Conservation (phyloP, 352 stramenopile genomes). For the Globisporangium camurandrum region DNA sequence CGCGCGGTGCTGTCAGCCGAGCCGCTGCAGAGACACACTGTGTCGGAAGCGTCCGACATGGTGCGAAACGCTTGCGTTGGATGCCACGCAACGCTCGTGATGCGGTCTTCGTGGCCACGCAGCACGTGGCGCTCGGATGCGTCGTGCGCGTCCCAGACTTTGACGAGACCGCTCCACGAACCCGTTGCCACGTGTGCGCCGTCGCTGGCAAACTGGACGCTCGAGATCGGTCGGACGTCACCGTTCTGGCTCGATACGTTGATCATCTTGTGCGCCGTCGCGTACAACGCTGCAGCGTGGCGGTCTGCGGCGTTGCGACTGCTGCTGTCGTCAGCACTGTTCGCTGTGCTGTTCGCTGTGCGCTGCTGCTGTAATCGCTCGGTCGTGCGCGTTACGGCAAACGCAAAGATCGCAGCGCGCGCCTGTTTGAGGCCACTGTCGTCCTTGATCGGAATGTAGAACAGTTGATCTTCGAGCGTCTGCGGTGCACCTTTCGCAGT, state of each 20-base stretch:
- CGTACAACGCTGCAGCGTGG: constrained; percentile 77
- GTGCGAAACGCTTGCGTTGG: constrained; percentile 40
- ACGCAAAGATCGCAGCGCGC: constrained; percentile 71
- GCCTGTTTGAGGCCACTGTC: constrained; percentile 81
- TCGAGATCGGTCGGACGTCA: constrained; percentile 87
- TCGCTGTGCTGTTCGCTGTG: constrained; percentile 23
- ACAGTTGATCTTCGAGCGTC: constrained; percentile 59
- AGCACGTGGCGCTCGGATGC: constrained; percentile 69
- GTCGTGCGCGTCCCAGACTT: constrained; percentile 88
- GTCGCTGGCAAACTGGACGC: constrained; percentile 56
- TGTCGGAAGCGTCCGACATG: constrained; percentile 49
- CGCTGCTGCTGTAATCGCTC: constrained; percentile 54
- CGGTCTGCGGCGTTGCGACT: constrained; percentile 34
- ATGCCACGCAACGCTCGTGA: constrained; percentile 85
- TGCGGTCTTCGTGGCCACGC: constrained; percentile 79
- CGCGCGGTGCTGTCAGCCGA: constrained; percentile 72
- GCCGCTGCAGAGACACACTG: constrained; percentile 64
- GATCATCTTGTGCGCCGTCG: constrained; percentile 59
- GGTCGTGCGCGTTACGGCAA: constrained; percentile 56
- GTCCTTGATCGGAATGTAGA: constrained; percentile 77
- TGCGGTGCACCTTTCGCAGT: constrained; percentile 9
- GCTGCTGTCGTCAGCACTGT: constrained; percentile 35
- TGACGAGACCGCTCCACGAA: constrained; percentile 91
- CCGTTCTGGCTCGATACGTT: constrained; percentile 93
- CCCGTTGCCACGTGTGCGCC: constrained; percentile 76